Percentiles rank a stretch among this genome's conserved stretches.
phyloP scores from a whole-genome alignment of 768 basidiomycete genomes.

The Lenzites betulinus region DNA sequence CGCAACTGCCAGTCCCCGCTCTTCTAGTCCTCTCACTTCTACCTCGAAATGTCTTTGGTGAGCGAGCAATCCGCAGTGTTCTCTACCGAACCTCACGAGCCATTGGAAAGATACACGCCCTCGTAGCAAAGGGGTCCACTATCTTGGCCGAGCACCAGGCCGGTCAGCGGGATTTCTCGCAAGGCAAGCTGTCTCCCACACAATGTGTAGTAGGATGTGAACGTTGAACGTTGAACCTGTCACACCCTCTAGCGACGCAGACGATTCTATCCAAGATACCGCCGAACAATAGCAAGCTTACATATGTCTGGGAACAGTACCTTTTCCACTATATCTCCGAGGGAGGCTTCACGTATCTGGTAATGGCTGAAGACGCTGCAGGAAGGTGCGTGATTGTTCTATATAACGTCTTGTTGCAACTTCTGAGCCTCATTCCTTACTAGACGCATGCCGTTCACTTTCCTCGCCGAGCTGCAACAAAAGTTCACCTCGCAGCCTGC shows the following conservation, averaged over 20 bases:
- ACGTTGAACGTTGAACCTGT: too few relatives aligned
- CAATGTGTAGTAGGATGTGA: too few relatives aligned
- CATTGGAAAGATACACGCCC: conserved; percentile 59
- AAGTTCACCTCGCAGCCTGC: conserved; percentile 70
- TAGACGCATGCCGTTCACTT: conserved; percentile 93
- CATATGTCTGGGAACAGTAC: conserved; percentile 92
- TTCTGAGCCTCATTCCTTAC: neutral
- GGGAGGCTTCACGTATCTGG: conserved; percentile 82
- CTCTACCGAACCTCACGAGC: too few relatives aligned
- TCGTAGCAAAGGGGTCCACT: conserved; percentile 74
- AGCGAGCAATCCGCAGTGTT: conserved; percentile 35
- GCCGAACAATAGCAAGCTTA: conserved; percentile 77
- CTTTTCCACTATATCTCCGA: conserved; percentile 94
- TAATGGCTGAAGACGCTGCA: conserved; percentile 92
- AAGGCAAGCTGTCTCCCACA: conserved; percentile 53
- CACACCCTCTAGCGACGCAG: conserved; percentile 59
- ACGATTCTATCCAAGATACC: conserved; percentile 95
- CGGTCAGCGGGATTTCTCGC: conserved; percentile 84
- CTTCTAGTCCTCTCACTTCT: neutral
- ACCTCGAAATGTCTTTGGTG: conserved; percentile 32
- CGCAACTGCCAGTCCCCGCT: neutral
- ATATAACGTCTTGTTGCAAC: neutral
- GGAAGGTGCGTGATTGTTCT: conserved; percentile 60
- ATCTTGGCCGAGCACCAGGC: conserved; percentile 88
- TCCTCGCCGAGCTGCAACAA: conserved; percentile 83